Percentiles rank a stretch among this genome's conserved stretches.
phyloP scores from a whole-genome alignment of 2,329 filamentous ascomycete genomes.

The Blastomyces emzantsi region DNA sequence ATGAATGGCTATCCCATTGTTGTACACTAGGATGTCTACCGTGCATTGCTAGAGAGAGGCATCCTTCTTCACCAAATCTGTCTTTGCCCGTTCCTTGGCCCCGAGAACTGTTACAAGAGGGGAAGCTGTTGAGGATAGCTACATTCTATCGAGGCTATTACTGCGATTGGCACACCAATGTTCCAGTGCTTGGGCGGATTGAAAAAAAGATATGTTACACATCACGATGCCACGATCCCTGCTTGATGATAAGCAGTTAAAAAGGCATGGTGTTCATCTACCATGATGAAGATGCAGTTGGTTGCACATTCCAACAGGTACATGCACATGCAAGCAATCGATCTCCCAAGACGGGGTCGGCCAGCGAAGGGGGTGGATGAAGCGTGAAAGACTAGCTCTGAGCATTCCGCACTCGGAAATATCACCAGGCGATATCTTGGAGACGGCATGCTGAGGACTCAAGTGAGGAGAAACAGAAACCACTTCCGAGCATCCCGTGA shows the following conservation, averaged over 20 bases:
- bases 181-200: background rate
- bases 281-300: background rate
- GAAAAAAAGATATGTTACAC: background rate
- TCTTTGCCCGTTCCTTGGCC: too few relatives aligned
- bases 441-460: background rate
- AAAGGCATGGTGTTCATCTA: background rate
- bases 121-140: too few relatives aligned
- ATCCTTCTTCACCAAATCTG: too few relatives aligned
- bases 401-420: background rate
- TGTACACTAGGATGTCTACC: too few relatives aligned
- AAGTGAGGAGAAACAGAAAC: too few relatives aligned
- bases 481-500: background rate
- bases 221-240: background rate
- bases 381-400: background rate
- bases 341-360: background rate
- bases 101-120: too few relatives aligned
- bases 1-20: too few relatives aligned
- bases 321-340: background rate
- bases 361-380: background rate
- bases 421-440: background rate
- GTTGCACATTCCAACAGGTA: background rate
- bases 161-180: background rate
- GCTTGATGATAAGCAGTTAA: background rate
- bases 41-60: too few relatives aligned
- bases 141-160: background rate